Evolutionary conservation across 2,329 filamentous ascomycete genomes (phyloP).

Genomic region (Hypoxylon sp.): DNA sequence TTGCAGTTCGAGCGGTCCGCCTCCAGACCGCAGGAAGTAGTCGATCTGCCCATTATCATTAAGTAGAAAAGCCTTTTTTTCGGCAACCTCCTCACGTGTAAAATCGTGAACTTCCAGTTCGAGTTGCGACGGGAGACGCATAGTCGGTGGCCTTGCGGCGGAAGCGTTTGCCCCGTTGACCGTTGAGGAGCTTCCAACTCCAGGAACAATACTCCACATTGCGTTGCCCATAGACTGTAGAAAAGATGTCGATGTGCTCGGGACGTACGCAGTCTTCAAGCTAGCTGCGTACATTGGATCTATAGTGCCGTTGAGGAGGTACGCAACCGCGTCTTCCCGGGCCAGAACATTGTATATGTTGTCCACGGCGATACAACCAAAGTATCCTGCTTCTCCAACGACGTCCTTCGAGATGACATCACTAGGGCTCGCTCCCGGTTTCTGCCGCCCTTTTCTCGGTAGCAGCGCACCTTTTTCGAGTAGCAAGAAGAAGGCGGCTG

Average conservation of each 20-base stretch:
- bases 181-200: constrained; percentile 53
- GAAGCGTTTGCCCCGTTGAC: constrained; percentile 48
- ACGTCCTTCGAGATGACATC: constrained; percentile 70
- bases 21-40: constrained; percentile 85
- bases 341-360: constrained; percentile 95
- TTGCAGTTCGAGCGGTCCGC: constrained; percentile 91
- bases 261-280: constrained; percentile 83
- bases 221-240: constrained; percentile 73
- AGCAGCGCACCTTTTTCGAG: constrained; percentile 79
- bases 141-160: constrained; percentile 54
- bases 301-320: constrained; percentile 90
- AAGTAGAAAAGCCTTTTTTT: constrained; percentile 85
- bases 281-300: constrained; percentile 83
- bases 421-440: constrained; percentile 77
- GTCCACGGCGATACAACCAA: constrained; percentile 92
- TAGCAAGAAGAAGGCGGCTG: constrained; percentile 91
- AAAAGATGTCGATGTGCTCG: constrained; percentile 75
- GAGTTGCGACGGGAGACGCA: constrained; percentile 73
- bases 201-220: constrained; percentile 72
- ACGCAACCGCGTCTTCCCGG: constrained; percentile 82
- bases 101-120: constrained; percentile 98
- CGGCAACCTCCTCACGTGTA: constrained; percentile 88
- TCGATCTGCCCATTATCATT: constrained; percentile 99
- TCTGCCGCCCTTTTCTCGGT: constrained; percentile 80
- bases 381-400: constrained; percentile 81